Evolutionary conservation across 768 basidiomycete species (phyloP).

Genomic region (Hygrophorus pudorinus): DNA sequence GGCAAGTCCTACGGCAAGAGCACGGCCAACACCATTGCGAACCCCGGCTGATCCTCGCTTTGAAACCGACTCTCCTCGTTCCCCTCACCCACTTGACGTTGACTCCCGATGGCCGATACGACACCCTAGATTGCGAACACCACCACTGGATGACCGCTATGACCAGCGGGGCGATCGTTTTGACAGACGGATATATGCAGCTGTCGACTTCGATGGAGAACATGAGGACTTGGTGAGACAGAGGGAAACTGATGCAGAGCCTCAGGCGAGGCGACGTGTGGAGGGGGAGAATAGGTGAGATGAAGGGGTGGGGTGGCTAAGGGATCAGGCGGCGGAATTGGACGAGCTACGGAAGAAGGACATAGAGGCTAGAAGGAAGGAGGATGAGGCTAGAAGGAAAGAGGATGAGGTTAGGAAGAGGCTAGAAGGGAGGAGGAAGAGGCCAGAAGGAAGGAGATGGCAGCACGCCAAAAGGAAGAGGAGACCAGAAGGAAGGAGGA

Average conservation of each 20-base stretch:
- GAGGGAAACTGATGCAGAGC: constrained; percentile 9
- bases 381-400: constrained; percentile 16
- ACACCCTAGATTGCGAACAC: background rate
- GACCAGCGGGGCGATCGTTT: no score
- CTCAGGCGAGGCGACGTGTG: constrained; percentile 10
- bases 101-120: background rate
- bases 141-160: background rate
- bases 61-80: no score
- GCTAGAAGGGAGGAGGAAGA: constrained; percentile 23
- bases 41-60: background rate
- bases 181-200: no score
- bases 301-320: no score
- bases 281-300: no score
- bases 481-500: constrained; percentile 17
- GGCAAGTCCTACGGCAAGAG: constrained; percentile 11
- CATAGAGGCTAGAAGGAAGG: constrained; percentile 11
- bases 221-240: constrained; percentile 11
- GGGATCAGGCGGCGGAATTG: background rate
- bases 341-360: constrained; percentile 11
- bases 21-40: no score
- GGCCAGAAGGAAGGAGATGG: constrained; percentile 11
- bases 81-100: background rate
- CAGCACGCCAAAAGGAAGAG: no score
- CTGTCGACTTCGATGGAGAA: constrained; percentile 10
- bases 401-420: constrained; percentile 15